Evolutionary conservation across 768 basidiomycete species (phyloP).

Genomic region (Russula virescens): DNA sequence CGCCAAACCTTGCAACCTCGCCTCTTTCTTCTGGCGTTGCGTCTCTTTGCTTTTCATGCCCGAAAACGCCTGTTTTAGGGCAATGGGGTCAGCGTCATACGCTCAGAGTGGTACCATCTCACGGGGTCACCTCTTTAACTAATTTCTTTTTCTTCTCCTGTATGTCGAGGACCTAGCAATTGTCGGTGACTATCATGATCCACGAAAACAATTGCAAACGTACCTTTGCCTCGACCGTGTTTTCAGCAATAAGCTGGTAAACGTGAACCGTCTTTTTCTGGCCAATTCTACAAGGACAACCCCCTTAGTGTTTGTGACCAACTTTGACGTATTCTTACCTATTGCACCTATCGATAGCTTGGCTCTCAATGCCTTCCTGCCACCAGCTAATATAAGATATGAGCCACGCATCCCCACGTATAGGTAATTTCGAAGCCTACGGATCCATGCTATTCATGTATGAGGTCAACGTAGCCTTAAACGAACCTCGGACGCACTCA

Average conservation of each 20-base stretch:
- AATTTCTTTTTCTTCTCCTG: conserved; percentile 80
- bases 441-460: conserved; percentile 65
- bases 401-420: neutral
- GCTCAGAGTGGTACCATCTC: neutral
- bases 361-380: conserved; percentile 83
- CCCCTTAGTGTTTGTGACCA: neutral
- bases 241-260: conserved; percentile 84
- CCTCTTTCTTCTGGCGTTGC: conserved; percentile 69
- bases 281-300: conserved; percentile 47
- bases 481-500: conserved; percentile 34
- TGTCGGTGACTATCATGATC: neutral
- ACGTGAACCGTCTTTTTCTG: conserved; percentile 80
- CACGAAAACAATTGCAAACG: neutral
- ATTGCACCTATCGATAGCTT: conserved; percentile 78
- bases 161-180: conserved; percentile 67
- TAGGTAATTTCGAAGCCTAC: conserved; percentile 44
- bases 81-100: neutral
- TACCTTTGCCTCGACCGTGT: conserved; percentile 84
- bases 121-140: conserved; percentile 51
- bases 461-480: neutral
- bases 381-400: conserved; percentile 53
- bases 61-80: conserved; percentile 63
- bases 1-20: conserved; percentile 65
- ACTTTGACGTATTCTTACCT: conserved; percentile 34
- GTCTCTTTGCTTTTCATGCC: conserved; percentile 75